A percentile compares a stretch with the other conserved stretches of the same genome.
These are phyloP conservation scores for Coccomyxa sp. DNA, from an alignment of 139 green algal species.

Conservation along the genomic window DNA sequence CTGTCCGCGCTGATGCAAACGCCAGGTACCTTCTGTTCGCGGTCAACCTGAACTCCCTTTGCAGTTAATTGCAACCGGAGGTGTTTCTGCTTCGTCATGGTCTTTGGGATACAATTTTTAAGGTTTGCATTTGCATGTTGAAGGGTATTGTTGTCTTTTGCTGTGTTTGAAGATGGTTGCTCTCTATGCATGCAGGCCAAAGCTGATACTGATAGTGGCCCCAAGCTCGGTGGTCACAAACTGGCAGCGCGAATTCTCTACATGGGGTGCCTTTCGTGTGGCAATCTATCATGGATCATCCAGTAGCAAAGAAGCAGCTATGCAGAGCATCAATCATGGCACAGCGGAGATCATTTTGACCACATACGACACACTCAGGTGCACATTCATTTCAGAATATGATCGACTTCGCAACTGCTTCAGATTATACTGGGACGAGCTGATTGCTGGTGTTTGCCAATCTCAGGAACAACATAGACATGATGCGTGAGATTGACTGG, in stretches of 20 bases:
- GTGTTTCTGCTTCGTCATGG: not conserved
- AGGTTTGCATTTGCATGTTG: not conserved
- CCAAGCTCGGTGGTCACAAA: slow-evolving; percentile 61
- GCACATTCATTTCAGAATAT: not conserved
- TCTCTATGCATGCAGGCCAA: slow-evolving; percentile 3
- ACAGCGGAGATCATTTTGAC: slow-evolving; percentile 26
- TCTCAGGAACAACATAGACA: not conserved
- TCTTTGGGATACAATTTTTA: not conserved
- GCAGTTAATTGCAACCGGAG: not conserved
- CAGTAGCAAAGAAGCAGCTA: not conserved
- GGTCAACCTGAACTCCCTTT: not conserved
- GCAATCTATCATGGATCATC: not conserved
- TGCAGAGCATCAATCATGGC: not conserved
- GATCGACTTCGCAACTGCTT: not conserved
- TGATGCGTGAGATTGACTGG: not conserved
- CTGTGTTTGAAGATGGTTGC: too few species aligned
- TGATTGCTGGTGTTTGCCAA: not conserved
- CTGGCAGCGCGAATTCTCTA: slow-evolving; percentile 58
- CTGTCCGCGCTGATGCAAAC: not conserved
- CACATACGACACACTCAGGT: slow-evolving; percentile 28
- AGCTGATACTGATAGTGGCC: slow-evolving; percentile 61
- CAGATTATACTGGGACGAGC: not conserved
- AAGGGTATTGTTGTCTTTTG: not conserved
- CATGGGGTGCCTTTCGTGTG: slow-evolving; percentile 39
- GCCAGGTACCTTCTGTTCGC: not conserved